These are phyloP conservation scores for Ettlia oleoabundans DNA, from an alignment of 139 green algal genomes.

Conservation along the genomic window DNA sequence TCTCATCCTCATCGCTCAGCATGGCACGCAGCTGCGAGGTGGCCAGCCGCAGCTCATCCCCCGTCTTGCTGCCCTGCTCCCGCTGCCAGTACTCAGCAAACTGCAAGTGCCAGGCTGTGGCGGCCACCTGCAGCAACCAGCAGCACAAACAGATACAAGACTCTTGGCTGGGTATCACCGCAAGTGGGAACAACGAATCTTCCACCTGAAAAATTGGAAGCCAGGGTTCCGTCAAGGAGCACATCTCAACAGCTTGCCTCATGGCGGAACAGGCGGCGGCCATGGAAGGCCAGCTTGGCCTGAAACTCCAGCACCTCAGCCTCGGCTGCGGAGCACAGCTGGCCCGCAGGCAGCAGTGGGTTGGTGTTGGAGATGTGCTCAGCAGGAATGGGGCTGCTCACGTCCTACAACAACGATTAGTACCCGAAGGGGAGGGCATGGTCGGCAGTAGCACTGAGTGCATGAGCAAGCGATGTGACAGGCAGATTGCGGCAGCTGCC, in stretches of 20 bases:
- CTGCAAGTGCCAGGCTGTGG: conserved; percentile 21
- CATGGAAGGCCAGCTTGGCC: conserved; percentile 33
- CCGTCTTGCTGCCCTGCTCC: neutral
- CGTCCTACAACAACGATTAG: neutral
- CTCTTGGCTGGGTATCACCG: no score
- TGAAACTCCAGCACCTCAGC: conserved; percentile 37
- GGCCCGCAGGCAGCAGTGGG: neutral
- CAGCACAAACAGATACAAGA: no score
- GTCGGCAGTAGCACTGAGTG: neutral
- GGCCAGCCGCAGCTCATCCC: conserved; percentile 24
- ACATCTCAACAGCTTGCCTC: no score
- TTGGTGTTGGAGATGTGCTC: conserved; percentile 43
- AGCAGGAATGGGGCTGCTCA: conserved; percentile 10
- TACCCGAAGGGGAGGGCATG: neutral
- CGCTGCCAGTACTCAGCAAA: conserved; percentile 27
- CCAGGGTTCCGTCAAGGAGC: no score
- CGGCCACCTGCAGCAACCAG: neutral
- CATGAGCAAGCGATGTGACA: no score
- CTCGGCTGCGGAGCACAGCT: neutral
- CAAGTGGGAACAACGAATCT: no score
- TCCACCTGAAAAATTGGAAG: no score
- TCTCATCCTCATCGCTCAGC: conserved; percentile 18
- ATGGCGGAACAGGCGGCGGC: conserved; percentile 1
- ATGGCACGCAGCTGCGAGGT: conserved; percentile 5
- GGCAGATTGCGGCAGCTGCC: no score